Evolutionary conservation across 306 rosid species (phyloP).

Genomic region (Lotus japonicus): DNA sequence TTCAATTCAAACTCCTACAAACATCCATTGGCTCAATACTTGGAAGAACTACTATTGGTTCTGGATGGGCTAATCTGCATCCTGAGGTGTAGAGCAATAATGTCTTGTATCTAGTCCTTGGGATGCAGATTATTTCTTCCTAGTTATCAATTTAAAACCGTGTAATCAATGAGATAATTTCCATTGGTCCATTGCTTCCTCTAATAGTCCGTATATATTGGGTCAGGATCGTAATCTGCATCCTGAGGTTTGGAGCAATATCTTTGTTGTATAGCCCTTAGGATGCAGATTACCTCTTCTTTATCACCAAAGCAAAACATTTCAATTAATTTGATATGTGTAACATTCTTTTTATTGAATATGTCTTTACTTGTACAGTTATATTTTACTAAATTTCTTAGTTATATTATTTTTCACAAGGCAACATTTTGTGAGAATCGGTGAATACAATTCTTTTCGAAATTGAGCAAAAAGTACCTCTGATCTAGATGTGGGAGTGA

Average conservation of each 20-base stretch:
- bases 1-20: conserved; percentile 17
- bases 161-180: neutral
- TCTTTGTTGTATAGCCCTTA: neutral
- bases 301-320: no score
- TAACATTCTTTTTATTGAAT: no score
- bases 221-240: no score
- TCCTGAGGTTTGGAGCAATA: conserved; percentile 38
- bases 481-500: no score
- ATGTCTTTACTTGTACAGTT: no score
- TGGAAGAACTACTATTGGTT: neutral
- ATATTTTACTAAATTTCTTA: no score
- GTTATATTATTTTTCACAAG: no score
- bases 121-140: conserved; percentile 22
- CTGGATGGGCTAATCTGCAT: conserved; percentile 12
- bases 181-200: neutral
- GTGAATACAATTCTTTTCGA: no score
- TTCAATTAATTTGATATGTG: no score
- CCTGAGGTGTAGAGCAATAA: conserved; percentile 39
- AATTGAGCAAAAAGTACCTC: no score
- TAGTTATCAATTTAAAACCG: neutral
- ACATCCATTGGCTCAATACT: neutral
- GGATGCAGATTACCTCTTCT: no score
- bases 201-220: neutral
- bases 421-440: no score
- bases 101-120: neutral